Conservation (phyloP, 2,329 filamentous ascomycete species). For the Sarocladium oryzae region DNA sequence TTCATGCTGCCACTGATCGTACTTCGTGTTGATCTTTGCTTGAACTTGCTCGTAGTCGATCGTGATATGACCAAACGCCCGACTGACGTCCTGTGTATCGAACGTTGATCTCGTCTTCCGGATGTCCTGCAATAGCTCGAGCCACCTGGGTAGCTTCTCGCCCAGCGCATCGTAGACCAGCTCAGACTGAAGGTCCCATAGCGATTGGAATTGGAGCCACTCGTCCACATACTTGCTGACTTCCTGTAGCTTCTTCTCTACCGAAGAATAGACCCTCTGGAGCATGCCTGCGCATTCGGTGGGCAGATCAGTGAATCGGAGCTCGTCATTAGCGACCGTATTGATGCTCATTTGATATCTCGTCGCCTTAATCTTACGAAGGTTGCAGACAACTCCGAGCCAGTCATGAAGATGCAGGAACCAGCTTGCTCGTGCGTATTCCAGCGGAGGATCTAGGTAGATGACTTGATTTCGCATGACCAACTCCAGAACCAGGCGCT, state of each 20-base stretch:
- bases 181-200: slow-evolving; percentile 96
- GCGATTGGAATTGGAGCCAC: slow-evolving; percentile 96
- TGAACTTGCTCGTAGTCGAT: slow-evolving; percentile 99
- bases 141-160: slow-evolving; percentile 85
- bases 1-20: slow-evolving; percentile 99
- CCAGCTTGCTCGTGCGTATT: slow-evolving; percentile 90
- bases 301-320: slow-evolving; percentile 78
- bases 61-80: slow-evolving; percentile 86
- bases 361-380: slow-evolving; percentile 90
- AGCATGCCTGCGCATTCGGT: slow-evolving; percentile 75
- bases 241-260: slow-evolving; percentile 75
- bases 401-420: slow-evolving; percentile 87
- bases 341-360: slow-evolving; percentile 87
- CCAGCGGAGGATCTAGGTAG: slow-evolving; percentile 87
- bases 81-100: slow-evolving; percentile 90
- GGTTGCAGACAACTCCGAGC: slow-evolving; percentile 86
- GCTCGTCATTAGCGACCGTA: slow-evolving; percentile 56
- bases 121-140: slow-evolving; percentile 94
- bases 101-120: slow-evolving; percentile 93
- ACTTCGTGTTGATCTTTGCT: slow-evolving; percentile 97
- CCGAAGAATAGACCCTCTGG: slow-evolving; percentile 69
- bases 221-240: slow-evolving; percentile 89
- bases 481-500: slow-evolving; percentile 77
- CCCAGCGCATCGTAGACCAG: slow-evolving; percentile 90
- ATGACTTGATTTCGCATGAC: slow-evolving; percentile 98